phyloP scores from a whole-genome alignment of 805 yeast species.

The Metahyphopichia silvanorum region DNA sequence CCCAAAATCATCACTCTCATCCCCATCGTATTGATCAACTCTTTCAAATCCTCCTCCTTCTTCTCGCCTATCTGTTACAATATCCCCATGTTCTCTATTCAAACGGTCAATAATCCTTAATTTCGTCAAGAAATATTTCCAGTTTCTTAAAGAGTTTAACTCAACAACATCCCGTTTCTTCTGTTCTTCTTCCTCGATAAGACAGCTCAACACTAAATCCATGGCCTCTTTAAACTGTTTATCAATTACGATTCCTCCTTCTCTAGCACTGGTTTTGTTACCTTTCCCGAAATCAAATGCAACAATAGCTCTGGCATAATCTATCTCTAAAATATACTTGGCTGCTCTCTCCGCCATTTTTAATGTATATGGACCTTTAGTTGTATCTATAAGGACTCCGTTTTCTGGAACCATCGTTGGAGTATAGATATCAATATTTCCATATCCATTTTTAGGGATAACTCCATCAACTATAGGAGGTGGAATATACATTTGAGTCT shows the following conservation, averaged over 20 bases:
- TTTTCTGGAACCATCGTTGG: constrained; percentile 82
- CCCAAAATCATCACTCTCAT: constrained; percentile 1
- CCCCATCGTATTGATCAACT: constrained; percentile 5
- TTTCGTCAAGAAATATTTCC: constrained; percentile 53
- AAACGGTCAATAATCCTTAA: constrained; percentile 47
- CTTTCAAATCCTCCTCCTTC: constrained; percentile 17
- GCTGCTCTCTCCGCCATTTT: constrained; percentile 69
- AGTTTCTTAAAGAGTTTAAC: constrained; percentile 47
- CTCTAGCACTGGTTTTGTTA: constrained; percentile 55
- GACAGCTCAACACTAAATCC: constrained; percentile 43
- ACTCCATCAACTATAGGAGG: constrained; percentile 63
- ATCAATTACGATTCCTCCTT: constrained; percentile 77
- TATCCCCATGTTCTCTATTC: constrained; percentile 46
- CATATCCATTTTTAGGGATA: constrained; percentile 73
- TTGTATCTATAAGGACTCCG: constrained; percentile 50
- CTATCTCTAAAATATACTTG: constrained; percentile 54
- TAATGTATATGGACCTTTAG: constrained; percentile 26
- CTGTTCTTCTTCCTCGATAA: constrained; percentile 48
- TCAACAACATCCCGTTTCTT: constrained; percentile 43
- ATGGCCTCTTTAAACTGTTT: constrained; percentile 60
- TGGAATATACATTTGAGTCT: constrained; percentile 70
- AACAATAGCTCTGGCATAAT: constrained; percentile 83
- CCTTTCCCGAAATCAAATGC: constrained; percentile 67
- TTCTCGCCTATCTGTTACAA: constrained; percentile 14
- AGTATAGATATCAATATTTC: constrained; percentile 78